A percentile compares a stretch with the other conserved stretches of the same genome.
phyloP scores from a whole-genome alignment of 306 rosid species.

The Delonix regia region DNA sequence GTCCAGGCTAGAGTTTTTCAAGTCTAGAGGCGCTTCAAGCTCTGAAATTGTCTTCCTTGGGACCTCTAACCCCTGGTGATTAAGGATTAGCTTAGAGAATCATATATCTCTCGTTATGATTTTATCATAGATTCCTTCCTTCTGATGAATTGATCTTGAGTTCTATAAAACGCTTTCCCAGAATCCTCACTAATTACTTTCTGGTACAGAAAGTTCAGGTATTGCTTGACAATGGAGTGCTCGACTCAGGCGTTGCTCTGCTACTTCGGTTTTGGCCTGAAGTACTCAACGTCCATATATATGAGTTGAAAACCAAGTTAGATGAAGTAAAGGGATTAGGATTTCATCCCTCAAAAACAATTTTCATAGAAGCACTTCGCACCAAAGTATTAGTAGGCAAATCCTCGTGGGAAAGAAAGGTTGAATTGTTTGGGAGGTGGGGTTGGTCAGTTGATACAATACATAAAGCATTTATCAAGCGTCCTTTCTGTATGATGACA shows the following conservation, averaged over 20 bases:
- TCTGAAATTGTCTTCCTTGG: slow-evolving; percentile 16
- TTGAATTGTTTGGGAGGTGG: not conserved
- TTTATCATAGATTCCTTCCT: slow-evolving; percentile 20
- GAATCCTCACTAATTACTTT: not conserved
- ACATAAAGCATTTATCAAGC: too few species aligned
- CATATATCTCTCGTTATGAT: slow-evolving; percentile 32
- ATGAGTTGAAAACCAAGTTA: not conserved
- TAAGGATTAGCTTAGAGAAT: slow-evolving; percentile 32
- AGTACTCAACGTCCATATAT: accelerated
- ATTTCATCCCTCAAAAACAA: slow-evolving; percentile 31
- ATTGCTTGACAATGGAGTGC: not conserved
- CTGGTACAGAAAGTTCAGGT: not conserved
- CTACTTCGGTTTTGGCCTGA: slow-evolving; percentile 19
- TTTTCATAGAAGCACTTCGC: slow-evolving; percentile 35
- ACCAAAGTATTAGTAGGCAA: slow-evolving; percentile 31
- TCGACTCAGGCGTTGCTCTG: not conserved
- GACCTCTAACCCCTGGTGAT: not conserved
- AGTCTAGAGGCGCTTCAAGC: slow-evolving; percentile 37
- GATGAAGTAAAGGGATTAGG: slow-evolving; percentile 39
- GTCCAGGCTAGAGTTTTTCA: slow-evolving; percentile 42
- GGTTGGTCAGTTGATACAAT: too few species aligned
- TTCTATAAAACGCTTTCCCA: not conserved
- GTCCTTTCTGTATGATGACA: too few species aligned
- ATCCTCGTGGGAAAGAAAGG: slow-evolving; percentile 46
- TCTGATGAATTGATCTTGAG: slow-evolving; percentile 30